phyloP scores from a whole-genome alignment of 805 yeast genomes.

The Saccharomycopsis sp. region DNA sequence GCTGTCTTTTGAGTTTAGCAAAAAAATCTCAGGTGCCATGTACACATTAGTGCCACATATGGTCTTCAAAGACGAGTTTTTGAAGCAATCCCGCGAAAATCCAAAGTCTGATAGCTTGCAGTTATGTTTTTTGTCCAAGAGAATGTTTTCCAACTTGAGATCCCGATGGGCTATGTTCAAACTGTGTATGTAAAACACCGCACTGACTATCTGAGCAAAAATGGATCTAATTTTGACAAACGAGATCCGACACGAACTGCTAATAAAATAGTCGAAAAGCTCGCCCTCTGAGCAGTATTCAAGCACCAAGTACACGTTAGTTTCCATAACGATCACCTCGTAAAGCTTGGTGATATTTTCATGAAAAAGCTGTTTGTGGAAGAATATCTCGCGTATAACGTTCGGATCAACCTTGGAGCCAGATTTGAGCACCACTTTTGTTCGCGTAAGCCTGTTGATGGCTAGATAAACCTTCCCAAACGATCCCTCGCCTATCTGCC shows the following conservation, averaged over 20 bases:
- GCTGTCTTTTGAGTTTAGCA: conserved; percentile 26
- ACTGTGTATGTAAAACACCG: conserved; percentile 64
- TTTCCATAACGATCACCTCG: conserved; percentile 79
- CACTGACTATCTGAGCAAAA: conserved; percentile 58
- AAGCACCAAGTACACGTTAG: conserved; percentile 75
- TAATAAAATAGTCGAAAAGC: conserved; percentile 58
- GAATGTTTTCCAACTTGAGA: conserved; percentile 71
- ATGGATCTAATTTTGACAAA: conserved; percentile 43
- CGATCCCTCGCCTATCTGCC: conserved; percentile 84
- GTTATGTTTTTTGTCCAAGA: conserved; percentile 48
- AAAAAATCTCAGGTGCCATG: conserved; percentile 91
- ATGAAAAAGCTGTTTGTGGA: conserved; percentile 77
- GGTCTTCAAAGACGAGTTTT: conserved; percentile 58
- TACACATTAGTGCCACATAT: conserved; percentile 92
- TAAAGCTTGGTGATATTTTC: conserved; percentile 78
- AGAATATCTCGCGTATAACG: conserved; percentile 83
- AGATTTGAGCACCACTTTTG: conserved; percentile 79
- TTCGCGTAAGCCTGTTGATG: conserved; percentile 61
- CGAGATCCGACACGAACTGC: conserved; percentile 40
- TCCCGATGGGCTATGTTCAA: conserved; percentile 80
- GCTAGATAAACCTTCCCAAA: conserved; percentile 92
- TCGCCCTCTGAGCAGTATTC: conserved; percentile 87
- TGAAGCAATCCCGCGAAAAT: conserved; percentile 71
- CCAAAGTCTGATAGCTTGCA: conserved; percentile 91
- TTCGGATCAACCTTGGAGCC: conserved; percentile 75